phyloP scores from a whole-genome alignment of 768 basidiomycete species.

The Mycena venus region DNA sequence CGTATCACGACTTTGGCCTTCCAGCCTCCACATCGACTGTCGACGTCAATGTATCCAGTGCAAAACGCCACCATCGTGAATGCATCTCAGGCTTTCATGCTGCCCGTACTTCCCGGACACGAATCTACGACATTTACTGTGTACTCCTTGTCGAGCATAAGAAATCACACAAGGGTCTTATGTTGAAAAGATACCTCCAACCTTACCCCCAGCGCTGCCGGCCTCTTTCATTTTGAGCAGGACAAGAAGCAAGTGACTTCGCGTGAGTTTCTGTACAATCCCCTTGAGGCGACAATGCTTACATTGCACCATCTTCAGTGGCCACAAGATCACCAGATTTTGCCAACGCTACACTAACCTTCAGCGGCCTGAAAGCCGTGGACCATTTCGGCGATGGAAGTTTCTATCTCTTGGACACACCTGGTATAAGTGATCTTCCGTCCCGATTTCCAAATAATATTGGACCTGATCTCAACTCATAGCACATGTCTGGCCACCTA shows the following conservation, averaged over 20 bases:
- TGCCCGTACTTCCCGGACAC: slow-evolving; percentile 9
- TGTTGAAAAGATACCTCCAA: slow-evolving; percentile 25
- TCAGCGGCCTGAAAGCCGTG: slow-evolving; percentile 27
- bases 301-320: slow-evolving; percentile 3
- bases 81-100: background rate
- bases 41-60: slow-evolving; percentile 1
- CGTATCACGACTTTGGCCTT: slow-evolving; percentile 13
- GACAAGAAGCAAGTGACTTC: slow-evolving; percentile 16
- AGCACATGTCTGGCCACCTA: slow-evolving; percentile 17
- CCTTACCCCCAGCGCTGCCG: background rate
- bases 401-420: slow-evolving; percentile 31
- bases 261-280: background rate
- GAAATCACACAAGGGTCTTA: background rate
- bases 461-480: too few species aligned
- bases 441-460: background rate
- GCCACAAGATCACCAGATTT: slow-evolving; percentile 25
- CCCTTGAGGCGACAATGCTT: background rate
- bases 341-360: background rate
- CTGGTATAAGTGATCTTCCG: slow-evolving; percentile 9
- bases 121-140: background rate
- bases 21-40: slow-evolving; percentile 12
- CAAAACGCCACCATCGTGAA: slow-evolving; percentile 9
- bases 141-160: slow-evolving; percentile 17
- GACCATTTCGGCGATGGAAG: slow-evolving; percentile 29
- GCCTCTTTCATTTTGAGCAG: background rate